phyloP scores from a whole-genome alignment of 805 yeast species.

The Lipomyces oligophaga region DNA sequence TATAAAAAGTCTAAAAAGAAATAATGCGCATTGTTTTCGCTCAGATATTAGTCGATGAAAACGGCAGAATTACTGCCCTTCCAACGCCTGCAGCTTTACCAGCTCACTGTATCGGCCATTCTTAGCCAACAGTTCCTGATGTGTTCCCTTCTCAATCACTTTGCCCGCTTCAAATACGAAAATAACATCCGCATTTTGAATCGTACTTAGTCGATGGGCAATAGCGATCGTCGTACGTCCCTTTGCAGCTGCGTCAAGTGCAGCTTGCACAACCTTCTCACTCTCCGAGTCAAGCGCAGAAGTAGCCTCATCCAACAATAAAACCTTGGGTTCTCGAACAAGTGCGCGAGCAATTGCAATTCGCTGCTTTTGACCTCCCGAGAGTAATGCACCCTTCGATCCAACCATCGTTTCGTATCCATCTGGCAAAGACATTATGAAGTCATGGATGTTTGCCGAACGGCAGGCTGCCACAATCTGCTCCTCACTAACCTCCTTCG shows the following conservation, averaged over 20 bases:
- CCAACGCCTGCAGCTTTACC: slow-evolving; percentile 43
- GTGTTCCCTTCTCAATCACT: slow-evolving; percentile 51
- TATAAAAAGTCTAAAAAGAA: too few species aligned
- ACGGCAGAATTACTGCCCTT: slow-evolving; percentile 34
- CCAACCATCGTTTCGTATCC: slow-evolving; percentile 51
- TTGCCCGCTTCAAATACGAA: slow-evolving; percentile 52
- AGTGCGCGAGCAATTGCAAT: slow-evolving; percentile 62
- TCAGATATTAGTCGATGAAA: too few species aligned
- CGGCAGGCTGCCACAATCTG: slow-evolving; percentile 43
- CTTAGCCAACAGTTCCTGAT: slow-evolving; percentile 39
- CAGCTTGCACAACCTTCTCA: slow-evolving; percentile 61
- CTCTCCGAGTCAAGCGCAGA: slow-evolving; percentile 56
- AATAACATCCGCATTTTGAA: slow-evolving; percentile 50
- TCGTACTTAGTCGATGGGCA: slow-evolving; percentile 68
- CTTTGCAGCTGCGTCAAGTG: slow-evolving; percentile 55
- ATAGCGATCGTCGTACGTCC: slow-evolving; percentile 68
- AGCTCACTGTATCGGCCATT: slow-evolving; percentile 41
- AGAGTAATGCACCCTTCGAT: slow-evolving; percentile 48
- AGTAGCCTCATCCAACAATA: slow-evolving; percentile 57
- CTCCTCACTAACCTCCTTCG: slow-evolving; percentile 38
- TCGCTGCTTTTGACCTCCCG: slow-evolving; percentile 66
- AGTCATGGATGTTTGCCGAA: slow-evolving; percentile 53
- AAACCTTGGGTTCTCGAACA: slow-evolving; percentile 53
- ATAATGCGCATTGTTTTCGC: too few species aligned
- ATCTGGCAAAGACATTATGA: slow-evolving; percentile 51